A percentile compares a stretch with the other conserved stretches of the same genome.
Evolutionary conservation across 2,329 filamentous ascomycete species (phyloP).

Genomic region (Trichophyton benhamiae): DNA sequence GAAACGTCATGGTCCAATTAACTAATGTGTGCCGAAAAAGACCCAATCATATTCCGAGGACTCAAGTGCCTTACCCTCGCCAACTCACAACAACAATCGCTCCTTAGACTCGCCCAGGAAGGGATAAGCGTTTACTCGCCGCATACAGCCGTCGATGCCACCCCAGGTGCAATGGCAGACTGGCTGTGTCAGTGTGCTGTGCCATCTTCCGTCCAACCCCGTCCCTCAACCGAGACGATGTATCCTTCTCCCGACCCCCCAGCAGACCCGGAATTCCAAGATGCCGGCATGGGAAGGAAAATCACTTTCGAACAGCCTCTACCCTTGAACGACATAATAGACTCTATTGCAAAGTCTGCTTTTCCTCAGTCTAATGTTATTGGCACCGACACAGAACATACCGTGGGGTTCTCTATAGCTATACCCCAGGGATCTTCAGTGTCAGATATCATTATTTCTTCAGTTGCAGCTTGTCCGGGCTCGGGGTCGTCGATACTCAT

Average conservation of each 20-base stretch:
- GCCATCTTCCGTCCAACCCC: background rate
- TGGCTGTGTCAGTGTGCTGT: slow-evolving; percentile 82
- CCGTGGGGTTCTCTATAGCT: slow-evolving; percentile 46
- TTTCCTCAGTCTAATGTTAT: slow-evolving; percentile 39
- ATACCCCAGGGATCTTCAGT: slow-evolving; percentile 48
- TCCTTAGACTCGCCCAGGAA: slow-evolving; percentile 68
- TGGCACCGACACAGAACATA: slow-evolving; percentile 29
- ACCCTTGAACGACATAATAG: slow-evolving; percentile 46
- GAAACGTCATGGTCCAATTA: slow-evolving; percentile 59
- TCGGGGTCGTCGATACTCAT: slow-evolving; percentile 66
- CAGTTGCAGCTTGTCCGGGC: slow-evolving; percentile 78
- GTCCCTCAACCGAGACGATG: slow-evolving; percentile 30
- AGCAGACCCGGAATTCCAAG: slow-evolving; percentile 29
- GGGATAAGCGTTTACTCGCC: slow-evolving; percentile 93
- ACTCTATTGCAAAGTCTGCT: slow-evolving; percentile 48
- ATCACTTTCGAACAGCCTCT: slow-evolving; percentile 44
- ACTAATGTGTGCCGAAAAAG: slow-evolving; percentile 20
- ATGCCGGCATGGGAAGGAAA: slow-evolving; percentile 50
- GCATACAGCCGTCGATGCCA: slow-evolving; percentile 87
- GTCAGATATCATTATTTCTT: slow-evolving; percentile 47
- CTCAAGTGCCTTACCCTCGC: slow-evolving; percentile 76
- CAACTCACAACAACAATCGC: slow-evolving; percentile 74
- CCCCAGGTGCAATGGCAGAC: slow-evolving; percentile 72
- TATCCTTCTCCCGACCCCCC: slow-evolving; percentile 28
- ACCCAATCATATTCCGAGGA: slow-evolving; percentile 91